A percentile compares a stretch with the other conserved stretches of the same genome.
phyloP scores from a whole-genome alignment of 192 early-diverging fungal genomes.

The Linnemannia elongata region DNA sequence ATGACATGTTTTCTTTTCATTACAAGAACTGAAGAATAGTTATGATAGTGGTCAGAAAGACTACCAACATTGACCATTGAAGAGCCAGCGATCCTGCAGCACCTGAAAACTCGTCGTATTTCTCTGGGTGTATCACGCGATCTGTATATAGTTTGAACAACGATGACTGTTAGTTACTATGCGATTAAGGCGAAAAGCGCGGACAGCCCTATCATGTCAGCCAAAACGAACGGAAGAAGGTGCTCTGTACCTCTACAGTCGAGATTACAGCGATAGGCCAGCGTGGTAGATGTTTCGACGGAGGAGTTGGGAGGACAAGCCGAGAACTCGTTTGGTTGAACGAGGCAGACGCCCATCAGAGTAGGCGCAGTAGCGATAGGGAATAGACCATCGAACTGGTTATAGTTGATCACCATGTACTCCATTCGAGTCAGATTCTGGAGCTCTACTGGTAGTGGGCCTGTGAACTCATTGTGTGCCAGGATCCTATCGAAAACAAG shows the following conservation, averaged over 20 bases:
- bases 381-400: conserved; percentile 32
- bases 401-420: conserved; percentile 40
- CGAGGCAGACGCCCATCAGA: conserved; percentile 26
- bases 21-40: background rate
- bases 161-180: background rate
- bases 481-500: conserved; percentile 7
- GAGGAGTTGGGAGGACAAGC: conserved; percentile 27
- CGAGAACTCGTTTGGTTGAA: conserved; percentile 36
- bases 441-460: conserved; percentile 31
- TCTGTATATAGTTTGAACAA: conserved; percentile 7
- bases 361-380: conserved; percentile 17
- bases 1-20: background rate
- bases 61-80: background rate
- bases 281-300: conserved; percentile 14
- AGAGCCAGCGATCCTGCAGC: background rate
- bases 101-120: conserved; percentile 4
- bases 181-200: no score
- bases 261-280: conserved; percentile 47
- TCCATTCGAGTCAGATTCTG: conserved; percentile 33
- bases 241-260: conserved; percentile 27
- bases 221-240: no score
- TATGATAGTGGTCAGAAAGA: background rate
- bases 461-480: conserved; percentile 33
- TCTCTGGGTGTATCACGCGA: conserved; percentile 41
- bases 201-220: no score